Conservation (phyloP, 306 rosid species). For the Rubus idaeus region DNA sequence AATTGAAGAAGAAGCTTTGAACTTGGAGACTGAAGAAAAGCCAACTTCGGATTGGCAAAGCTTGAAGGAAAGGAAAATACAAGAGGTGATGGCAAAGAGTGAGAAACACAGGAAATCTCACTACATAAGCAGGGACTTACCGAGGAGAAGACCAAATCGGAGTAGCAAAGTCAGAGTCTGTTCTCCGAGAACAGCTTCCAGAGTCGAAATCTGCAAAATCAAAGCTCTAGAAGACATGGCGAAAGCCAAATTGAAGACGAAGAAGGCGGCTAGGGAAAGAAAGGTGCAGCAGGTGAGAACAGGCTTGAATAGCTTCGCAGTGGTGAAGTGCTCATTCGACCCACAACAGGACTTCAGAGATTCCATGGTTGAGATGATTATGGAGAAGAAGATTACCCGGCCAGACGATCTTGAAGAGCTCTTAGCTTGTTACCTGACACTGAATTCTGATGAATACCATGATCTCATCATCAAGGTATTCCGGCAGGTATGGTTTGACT, state of each 20-base stretch:
- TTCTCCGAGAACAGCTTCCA: constrained; percentile 70
- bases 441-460: constrained; percentile 85
- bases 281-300: constrained; percentile 23
- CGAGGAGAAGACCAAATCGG: constrained; percentile 51
- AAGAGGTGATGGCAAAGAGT: constrained; percentile 47
- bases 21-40: constrained; percentile 29
- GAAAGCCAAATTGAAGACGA: constrained; percentile 60
- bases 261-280: constrained; percentile 39
- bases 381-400: constrained; percentile 50
- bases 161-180: constrained; percentile 48
- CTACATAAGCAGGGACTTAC: constrained; percentile 56
- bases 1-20: constrained; percentile 24
- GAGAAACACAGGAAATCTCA: constrained; percentile 53
- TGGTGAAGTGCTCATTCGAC: constrained; percentile 67
- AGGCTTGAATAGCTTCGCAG: constrained; percentile 67
- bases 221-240: constrained; percentile 68
- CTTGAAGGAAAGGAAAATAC: constrained; percentile 36
- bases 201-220: constrained; percentile 62
- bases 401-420: constrained; percentile 84
- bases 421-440: constrained; percentile 75
- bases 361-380: constrained; percentile 95
- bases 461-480: constrained; percentile 84
- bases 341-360: constrained; percentile 87
- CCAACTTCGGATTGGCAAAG: constrained; percentile 31
- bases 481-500: constrained; percentile 81